Evolutionary conservation across 2,329 filamentous ascomycete species (phyloP).

Genomic region (Hypoxylon rubiginosum): DNA sequence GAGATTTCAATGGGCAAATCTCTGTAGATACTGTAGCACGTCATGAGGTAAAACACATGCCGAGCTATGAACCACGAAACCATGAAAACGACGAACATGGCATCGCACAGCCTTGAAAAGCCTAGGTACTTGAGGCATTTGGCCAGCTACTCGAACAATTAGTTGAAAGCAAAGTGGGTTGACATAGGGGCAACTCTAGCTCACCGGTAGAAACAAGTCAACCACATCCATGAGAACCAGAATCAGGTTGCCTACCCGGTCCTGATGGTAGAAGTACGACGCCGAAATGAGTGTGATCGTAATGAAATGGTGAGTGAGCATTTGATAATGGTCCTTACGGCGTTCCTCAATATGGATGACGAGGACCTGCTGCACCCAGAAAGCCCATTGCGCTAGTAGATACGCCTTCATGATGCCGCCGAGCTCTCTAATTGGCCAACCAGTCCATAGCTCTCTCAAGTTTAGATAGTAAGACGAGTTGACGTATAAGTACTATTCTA

Average conservation of each 20-base stretch:
- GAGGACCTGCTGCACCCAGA: constrained; percentile 94
- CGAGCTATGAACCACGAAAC: constrained; percentile 85
- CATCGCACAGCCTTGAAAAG: constrained; percentile 81
- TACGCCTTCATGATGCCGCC: constrained; percentile 85
- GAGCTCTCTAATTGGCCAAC: constrained; percentile 85
- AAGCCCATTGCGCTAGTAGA: constrained; percentile 88
- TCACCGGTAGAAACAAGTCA: constrained; percentile 87
- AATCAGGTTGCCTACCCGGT: constrained; percentile 88
- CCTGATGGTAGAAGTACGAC: constrained; percentile 89
- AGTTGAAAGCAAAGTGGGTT: constrained; percentile 10
- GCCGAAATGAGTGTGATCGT: constrained; percentile 84
- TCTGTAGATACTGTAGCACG: constrained; percentile 85
- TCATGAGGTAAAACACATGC: constrained; percentile 82
- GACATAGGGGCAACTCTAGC: constrained; percentile 50
- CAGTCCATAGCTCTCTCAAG: constrained; percentile 82
- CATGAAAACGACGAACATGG: constrained; percentile 88
- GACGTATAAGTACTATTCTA: constrained; percentile 79
- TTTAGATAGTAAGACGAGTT: constrained; percentile 84
- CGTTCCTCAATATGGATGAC: constrained; percentile 95
- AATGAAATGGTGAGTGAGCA: constrained; percentile 94
- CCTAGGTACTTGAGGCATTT: constrained; percentile 95
- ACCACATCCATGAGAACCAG: constrained; percentile 94
- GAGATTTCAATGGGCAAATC: constrained; percentile 73
- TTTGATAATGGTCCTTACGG: constrained; percentile 95
- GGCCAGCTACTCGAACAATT: constrained; percentile 70